Evolutionary conservation across 345 rosid genomes (phyloP).

Genomic region (Citrus cavaleriei): DNA sequence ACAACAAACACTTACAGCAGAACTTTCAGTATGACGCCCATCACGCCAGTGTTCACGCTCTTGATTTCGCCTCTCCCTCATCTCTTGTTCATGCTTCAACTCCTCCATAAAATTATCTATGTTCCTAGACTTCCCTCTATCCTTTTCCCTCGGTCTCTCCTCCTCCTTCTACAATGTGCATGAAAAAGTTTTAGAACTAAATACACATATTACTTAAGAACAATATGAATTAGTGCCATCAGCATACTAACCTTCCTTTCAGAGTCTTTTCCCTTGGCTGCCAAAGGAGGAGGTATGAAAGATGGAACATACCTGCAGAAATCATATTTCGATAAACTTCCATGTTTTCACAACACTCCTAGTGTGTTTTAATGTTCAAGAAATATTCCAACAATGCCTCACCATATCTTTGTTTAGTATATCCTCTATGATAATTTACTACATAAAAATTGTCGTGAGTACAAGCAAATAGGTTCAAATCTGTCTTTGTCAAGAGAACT

Average conservation of each 20-base stretch:
- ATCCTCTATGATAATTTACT: not conserved
- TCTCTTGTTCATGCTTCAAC: slow-evolving; percentile 95
- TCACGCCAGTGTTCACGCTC: slow-evolving; percentile 83
- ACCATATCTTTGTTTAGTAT: not conserved
- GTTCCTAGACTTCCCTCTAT: slow-evolving; percentile 83
- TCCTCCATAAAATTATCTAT: slow-evolving; percentile 99
- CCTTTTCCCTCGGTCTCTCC: slow-evolving; percentile 72
- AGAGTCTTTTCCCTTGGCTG: slow-evolving; percentile 79
- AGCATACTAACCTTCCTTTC: slow-evolving; percentile 69
- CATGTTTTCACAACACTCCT: slow-evolving; percentile 14
- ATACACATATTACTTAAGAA: not conserved
- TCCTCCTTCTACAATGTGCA: slow-evolving; percentile 68
- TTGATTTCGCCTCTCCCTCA: slow-evolving; percentile 93
- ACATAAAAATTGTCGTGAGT: not conserved
- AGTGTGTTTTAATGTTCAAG: not conserved
- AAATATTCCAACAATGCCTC: not conserved
- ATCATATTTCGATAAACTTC: slow-evolving; percentile 42
- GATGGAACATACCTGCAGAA: slow-evolving; percentile 98
- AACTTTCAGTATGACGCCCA: slow-evolving; percentile 57
- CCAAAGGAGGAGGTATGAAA: slow-evolving; percentile 93
- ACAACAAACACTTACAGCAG: slow-evolving; percentile 47
- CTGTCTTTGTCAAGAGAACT: not conserved
- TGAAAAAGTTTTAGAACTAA: slow-evolving; percentile 8
- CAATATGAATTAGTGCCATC: not conserved
- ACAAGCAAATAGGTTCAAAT: not conserved